Percentiles rank a stretch among this genome's conserved stretches.
These are phyloP conservation scores for Neophaeococcomyces mojaviensis DNA, from an alignment of 2,329 filamentous ascomycete species.

Conservation along the genomic window DNA sequence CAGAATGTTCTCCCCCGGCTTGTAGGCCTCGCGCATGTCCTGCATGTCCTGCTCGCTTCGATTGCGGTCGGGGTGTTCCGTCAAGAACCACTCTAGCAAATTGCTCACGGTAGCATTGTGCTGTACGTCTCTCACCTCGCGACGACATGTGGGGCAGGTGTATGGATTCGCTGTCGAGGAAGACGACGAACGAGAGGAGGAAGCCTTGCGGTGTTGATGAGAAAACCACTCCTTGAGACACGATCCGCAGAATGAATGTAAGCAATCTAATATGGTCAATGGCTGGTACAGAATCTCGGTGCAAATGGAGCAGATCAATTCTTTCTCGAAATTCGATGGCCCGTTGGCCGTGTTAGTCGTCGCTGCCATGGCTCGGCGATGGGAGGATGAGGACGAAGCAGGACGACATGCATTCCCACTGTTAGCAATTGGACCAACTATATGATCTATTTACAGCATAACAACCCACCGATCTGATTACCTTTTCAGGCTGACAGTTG, in stretches of 20 bases:
- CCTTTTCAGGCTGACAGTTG: background rate
- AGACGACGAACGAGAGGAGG: slow-evolving; percentile 34
- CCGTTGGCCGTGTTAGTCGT: slow-evolving; percentile 22
- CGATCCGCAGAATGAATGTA: slow-evolving; percentile 92
- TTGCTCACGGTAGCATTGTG: slow-evolving; percentile 88
- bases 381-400: background rate
- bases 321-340: slow-evolving; percentile 71
- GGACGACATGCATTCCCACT: background rate
- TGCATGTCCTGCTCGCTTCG: slow-evolving; percentile 65
- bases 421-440: background rate
- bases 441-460: slow-evolving; percentile 3
- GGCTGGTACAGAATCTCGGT: slow-evolving; percentile 90
- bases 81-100: slow-evolving; percentile 78
- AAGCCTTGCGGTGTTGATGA: slow-evolving; percentile 59
- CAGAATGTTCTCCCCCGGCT: slow-evolving; percentile 63
- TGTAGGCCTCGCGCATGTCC: slow-evolving; percentile 69
- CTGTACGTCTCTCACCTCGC: slow-evolving; percentile 73
- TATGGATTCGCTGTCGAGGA: slow-evolving; percentile 45
- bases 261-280: slow-evolving; percentile 81
- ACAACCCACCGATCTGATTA: background rate
- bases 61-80: slow-evolving; percentile 67
- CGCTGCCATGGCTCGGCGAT: background rate
- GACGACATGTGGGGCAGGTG: slow-evolving; percentile 89
- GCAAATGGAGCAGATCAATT: slow-evolving; percentile 95
- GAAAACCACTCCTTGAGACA: slow-evolving; percentile 95